Evolutionary conservation across 2,329 filamentous ascomycete species (phyloP).

Genomic region (Cladophialophora chaetospira): DNA sequence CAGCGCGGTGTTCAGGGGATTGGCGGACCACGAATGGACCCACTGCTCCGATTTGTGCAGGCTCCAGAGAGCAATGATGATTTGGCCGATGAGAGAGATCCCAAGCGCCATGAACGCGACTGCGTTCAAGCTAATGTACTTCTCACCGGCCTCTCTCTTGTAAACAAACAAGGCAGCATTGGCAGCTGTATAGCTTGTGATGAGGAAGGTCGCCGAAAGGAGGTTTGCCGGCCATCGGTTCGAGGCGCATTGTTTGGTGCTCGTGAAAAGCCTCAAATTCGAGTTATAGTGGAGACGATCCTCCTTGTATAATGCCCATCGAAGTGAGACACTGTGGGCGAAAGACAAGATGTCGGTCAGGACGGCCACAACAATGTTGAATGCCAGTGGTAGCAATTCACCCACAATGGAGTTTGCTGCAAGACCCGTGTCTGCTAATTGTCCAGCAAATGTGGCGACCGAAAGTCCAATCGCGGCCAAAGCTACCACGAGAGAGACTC

Average conservation of each 20-base stretch:
- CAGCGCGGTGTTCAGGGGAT: background rate
- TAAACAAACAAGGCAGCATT: background rate
- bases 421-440: background rate
- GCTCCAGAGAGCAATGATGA: constrained; percentile 21
- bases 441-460: background rate
- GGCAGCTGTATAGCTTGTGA: background rate
- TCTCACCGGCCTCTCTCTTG: background rate
- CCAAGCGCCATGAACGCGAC: constrained; percentile 4
- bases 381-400: background rate
- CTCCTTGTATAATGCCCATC: constrained; percentile 15
- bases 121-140: constrained; percentile 5
- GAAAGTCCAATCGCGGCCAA: background rate
- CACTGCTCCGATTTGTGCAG: background rate
- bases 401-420: background rate
- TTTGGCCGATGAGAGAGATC: constrained; percentile 16
- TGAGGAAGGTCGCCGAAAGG: background rate
- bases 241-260: constrained; percentile 14
- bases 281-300: constrained; percentile 29
- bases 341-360: background rate
- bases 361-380: background rate
- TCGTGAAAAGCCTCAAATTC: constrained; percentile 29
- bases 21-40: background rate
- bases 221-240: constrained; percentile 29
- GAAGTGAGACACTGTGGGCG: background rate
- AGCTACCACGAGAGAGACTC: background rate